Base-by-base conservation (phyloP, 495 filamentous ascomycete species). In the Aspergillus bridgeri region DNA sequence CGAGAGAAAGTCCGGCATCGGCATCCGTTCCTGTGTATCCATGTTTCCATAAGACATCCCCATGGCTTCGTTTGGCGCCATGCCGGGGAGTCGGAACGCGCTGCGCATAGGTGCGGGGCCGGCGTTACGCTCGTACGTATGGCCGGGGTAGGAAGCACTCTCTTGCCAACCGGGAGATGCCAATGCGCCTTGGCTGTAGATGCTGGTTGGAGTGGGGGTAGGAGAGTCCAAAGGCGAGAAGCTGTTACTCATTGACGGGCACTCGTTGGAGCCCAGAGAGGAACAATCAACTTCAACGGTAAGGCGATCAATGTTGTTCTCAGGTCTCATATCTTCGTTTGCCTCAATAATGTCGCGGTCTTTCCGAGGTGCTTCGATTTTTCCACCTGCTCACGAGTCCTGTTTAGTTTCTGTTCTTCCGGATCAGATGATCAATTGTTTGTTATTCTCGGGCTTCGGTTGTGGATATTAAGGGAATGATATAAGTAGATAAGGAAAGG, bases 211-310 rank as follows among this genome's bases (percentile, higher is more conserved):
- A 1, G 76, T 79, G 1, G 73, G 73, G 21, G 71, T 77, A 0
- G 75, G 75, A 27, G 76, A 79, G 51, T 77, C 75, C 61, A 76
- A 62, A 53, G 73, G 72, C 42, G 75, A 79, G 59, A 75, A 79
- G 57, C 72, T 76, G 8, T 74, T 75, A 46, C 63, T 71, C 72
- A 75, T 77, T 19, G 74, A 77, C n/a, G 73, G 74, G 63, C 74
- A 79, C 54, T 74, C 73, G 67, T 68, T 77, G 23, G 75, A 69
- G 54, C 74, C 73, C 64, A 77, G 55, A 25, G 74, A 73, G 42
- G 67, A 69, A 54, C 75, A 75, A 43, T 79, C 75, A 52, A 79
- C 65, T 60, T 79, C 75, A 47, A 78, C 69, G 42, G 75, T 75
- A 24, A 78, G 62, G 54, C 71, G 69, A 63, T 76, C 75, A 19